Conservation (phyloP, 768 basidiomycete genomes). For the Russula dissimulans region DNA sequence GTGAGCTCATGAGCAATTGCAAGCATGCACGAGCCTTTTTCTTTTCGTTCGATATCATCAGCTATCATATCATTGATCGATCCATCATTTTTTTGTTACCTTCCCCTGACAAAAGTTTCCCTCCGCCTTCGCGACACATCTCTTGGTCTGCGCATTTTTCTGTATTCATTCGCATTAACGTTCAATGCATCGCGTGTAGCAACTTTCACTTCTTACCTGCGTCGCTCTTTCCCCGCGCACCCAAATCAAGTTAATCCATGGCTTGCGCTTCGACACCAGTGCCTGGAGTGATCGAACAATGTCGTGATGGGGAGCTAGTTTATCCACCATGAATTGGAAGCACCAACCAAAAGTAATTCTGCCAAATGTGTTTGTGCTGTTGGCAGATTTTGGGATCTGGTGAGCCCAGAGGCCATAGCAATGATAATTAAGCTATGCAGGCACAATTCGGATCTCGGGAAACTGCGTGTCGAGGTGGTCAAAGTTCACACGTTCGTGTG, state of each 20-base stretch:
- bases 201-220: not conserved
- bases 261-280: not conserved
- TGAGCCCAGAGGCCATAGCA: too few species aligned
- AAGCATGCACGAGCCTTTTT: not conserved
- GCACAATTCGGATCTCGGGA: too few species aligned
- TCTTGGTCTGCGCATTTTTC: not conserved
- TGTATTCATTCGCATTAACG: conserved; percentile 7
- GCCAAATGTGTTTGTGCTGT: too few species aligned
- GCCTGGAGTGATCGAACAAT: not conserved
- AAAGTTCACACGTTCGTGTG: too few species aligned
- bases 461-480: too few species aligned
- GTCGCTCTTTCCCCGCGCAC: not conserved
- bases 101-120: not conserved
- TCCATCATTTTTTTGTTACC: not conserved
- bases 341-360: too few species aligned
- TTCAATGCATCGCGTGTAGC: not conserved
- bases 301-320: not conserved
- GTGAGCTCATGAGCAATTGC: not conserved
- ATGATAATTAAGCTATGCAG: too few species aligned
- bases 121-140: not conserved
- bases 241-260: not conserved
- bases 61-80: not conserved
- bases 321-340: too few species aligned
- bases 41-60: not conserved
- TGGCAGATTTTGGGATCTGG: too few species aligned